Base-by-base conservation (phyloP, 2,329 filamentous ascomycete genomes). In the Pseudogymnoascus sp. region DNA sequence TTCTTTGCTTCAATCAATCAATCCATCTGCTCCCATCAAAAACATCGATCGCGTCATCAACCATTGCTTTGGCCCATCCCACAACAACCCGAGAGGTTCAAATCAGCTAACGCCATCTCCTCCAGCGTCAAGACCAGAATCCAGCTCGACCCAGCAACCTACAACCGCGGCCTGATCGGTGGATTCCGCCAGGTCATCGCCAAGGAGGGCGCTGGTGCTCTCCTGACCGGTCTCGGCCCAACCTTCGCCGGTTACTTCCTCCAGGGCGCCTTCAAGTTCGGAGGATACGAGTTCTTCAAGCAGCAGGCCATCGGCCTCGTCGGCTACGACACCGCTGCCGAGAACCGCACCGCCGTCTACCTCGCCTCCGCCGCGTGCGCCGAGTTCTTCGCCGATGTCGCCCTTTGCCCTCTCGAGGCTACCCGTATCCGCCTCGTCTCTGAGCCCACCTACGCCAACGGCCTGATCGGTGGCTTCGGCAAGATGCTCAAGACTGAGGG, bases 221-320 rank as follows among this genome's bases (percentile, higher is more conserved):
- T 96, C 72, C 81, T 90, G 76, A 95, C 91, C 69, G 90, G 90
- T 78, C 84, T 87, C 76, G 91, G 91, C 70, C 91, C 90, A 72
- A 95, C 90, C 74, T 86, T 87, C 69, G 89, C 90, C 68, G 90
- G 90, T 77, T 96, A 96, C 82, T 95, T 95, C 87, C 87, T 96
- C 72, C 90, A 96, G 81, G 90, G 91, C 75, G 88, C 90, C 72
- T 87, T 94, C 84, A 95, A 95, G 82, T 94, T 94, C 77, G 91
- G 91, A 77, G 91, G 91, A 76, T 96, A 96, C 79, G 91, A 96
- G 81, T 87, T 95, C 80, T 95, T 96, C 88, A 95, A 96, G 87
- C 85, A 92, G 81, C 89, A 94, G 80, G 85, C 81, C 74, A 94
- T 95, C 78, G 88, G 90, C 82, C 65, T 82, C 66, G 78, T 95